Conservation (phyloP, 2,329 filamentous ascomycete species). For the Penicillium sp. region DNA sequence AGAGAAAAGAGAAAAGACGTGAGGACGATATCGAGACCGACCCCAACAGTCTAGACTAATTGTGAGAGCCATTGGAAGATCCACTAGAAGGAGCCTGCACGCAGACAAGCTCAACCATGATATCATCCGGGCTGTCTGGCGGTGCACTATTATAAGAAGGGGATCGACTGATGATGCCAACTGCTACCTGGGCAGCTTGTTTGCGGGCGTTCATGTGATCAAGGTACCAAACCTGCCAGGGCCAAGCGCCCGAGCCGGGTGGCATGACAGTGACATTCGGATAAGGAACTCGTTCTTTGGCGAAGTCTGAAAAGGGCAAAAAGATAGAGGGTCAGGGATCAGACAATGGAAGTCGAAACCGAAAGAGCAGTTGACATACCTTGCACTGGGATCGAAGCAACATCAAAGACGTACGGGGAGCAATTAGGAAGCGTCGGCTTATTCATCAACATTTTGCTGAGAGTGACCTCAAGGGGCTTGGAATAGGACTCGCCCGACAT, state of each 20-base stretch:
- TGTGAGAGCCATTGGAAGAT: constrained; percentile 20
- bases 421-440: constrained; percentile 29
- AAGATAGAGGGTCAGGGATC: background rate
- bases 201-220: constrained; percentile 33
- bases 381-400: constrained; percentile 34
- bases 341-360: background rate
- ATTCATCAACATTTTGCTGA: constrained; percentile 29
- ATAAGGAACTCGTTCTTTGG: constrained; percentile 30
- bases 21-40: constrained; percentile 4
- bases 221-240: constrained; percentile 41
- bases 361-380: constrained; percentile 25
- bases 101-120: constrained; percentile 39
- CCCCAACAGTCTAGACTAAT: constrained; percentile 3
- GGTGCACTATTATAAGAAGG: constrained; percentile 30
- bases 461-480: constrained; percentile 31
- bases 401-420: constrained; percentile 34
- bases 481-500: constrained; percentile 28
- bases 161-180: constrained; percentile 38
- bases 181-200: constrained; percentile 39
- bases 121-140: constrained; percentile 28
- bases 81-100: constrained; percentile 35
- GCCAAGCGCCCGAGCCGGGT: constrained; percentile 28
- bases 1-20: background rate
- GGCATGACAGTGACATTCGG: constrained; percentile 29
- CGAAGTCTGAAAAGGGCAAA: constrained; percentile 30